These are phyloP conservation scores for Botrytis medusae DNA, from an alignment of 2,329 filamentous ascomycete genomes.

Conservation along the genomic window DNA sequence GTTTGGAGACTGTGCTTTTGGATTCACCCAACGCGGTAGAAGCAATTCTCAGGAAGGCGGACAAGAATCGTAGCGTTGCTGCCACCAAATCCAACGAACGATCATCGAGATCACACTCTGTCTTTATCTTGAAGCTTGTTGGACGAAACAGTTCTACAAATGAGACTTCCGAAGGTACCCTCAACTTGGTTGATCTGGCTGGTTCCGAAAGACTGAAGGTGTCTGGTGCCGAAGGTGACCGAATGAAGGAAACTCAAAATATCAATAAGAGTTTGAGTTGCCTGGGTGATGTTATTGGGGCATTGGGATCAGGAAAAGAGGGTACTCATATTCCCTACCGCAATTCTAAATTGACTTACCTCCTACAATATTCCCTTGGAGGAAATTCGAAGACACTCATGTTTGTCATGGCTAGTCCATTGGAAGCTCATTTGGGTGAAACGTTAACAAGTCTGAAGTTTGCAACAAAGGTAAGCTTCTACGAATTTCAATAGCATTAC, in stretches of 20 bases:
- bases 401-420: conserved; percentile 97
- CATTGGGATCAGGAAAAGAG: conserved; percentile 78
- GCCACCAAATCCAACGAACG: conserved; percentile 97
- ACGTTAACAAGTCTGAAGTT: conserved; percentile 94
- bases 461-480: conserved; percentile 74
- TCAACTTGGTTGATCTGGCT: conserved; percentile 94
- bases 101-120: conserved; percentile 90
- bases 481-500: conserved; percentile 23
- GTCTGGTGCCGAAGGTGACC: conserved; percentile 80
- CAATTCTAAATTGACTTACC: conserved; percentile 94
- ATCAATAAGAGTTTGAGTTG: conserved; percentile 96
- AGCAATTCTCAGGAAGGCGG: conserved; percentile 74
- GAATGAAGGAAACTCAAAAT: conserved; percentile 90
- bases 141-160: conserved; percentile 70
- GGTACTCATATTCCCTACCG: conserved; percentile 85
- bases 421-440: conserved; percentile 88
- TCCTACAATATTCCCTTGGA: conserved; percentile 90
- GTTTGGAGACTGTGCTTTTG: conserved; percentile 73
- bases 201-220: conserved; percentile 89
- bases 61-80: conserved; percentile 85
- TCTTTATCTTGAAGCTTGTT: conserved; percentile 84
- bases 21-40: conserved; percentile 80
- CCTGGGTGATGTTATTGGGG: conserved; percentile 90
- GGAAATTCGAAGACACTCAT: conserved; percentile 97
- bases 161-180: conserved; percentile 84